These are phyloP conservation scores for Dichotomopilus funicola DNA, from an alignment of 2,329 filamentous ascomycete species.

Conservation along the genomic window DNA sequence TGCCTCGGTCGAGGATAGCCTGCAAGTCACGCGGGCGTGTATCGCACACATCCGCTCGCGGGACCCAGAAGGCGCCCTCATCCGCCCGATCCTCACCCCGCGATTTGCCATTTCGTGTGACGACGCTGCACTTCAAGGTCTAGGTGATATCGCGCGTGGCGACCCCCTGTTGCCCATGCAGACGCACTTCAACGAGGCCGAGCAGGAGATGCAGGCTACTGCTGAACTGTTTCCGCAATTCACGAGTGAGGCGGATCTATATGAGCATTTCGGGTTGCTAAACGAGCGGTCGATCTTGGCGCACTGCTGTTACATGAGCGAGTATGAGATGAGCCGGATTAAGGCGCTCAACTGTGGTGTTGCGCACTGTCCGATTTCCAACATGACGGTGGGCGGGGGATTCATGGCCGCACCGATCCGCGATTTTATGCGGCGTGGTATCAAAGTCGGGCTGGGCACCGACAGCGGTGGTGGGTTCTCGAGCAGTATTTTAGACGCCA, in stretches of 20 bases:
- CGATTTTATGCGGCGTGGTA: conserved; percentile 48
- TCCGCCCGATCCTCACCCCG: conserved; percentile 49
- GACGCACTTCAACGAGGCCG: conserved; percentile 61
- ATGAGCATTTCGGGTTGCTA: conserved; percentile 49
- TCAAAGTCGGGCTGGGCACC: conserved; percentile 62
- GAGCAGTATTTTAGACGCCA: conserved; percentile 51
- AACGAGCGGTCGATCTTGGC: conserved; percentile 53
- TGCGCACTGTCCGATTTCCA: conserved; percentile 58
- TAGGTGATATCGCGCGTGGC: conserved; percentile 46
- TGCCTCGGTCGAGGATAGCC: conserved; percentile 37
- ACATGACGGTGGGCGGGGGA: conserved; percentile 56
- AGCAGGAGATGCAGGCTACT: conserved; percentile 53
- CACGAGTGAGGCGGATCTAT: conserved; percentile 52
- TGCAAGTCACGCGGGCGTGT: conserved; percentile 43
- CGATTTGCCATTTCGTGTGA: conserved; percentile 58
- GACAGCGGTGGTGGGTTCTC: conserved; percentile 59
- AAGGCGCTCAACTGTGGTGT: conserved; percentile 47
- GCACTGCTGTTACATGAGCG: conserved; percentile 57
- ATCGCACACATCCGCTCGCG: conserved; percentile 41
- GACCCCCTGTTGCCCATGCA: conserved; percentile 51
- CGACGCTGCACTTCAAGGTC: conserved; percentile 43
- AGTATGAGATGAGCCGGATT: conserved; percentile 47
- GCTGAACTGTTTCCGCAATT: conserved; percentile 49
- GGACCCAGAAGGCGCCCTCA: conserved; percentile 38
- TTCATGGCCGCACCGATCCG: conserved; percentile 57